Conservation (phyloP, 306 rosid species). For the Rosa lucieae region DNA sequence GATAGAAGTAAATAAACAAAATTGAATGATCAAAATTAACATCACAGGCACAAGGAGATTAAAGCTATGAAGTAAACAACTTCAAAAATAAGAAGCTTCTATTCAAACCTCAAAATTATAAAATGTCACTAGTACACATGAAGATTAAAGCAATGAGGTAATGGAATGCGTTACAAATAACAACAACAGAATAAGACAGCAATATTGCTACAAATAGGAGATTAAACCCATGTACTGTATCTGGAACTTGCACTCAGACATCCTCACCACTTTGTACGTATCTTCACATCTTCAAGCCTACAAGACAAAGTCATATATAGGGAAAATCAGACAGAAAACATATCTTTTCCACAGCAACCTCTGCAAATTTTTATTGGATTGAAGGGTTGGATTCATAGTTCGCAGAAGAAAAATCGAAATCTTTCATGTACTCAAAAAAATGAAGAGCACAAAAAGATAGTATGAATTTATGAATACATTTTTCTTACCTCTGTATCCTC, state of each 20-base stretch:
- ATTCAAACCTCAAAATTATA: background rate
- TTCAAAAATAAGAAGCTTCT: background rate
- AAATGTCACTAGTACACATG: background rate
- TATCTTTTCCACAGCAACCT: background rate
- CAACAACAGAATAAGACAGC: background rate
- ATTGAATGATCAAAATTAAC: background rate
- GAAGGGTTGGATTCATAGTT: background rate
- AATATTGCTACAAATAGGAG: background rate
- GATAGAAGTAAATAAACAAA: background rate
- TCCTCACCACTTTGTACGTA: background rate
- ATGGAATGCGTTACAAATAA: background rate
- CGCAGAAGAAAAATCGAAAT: background rate
- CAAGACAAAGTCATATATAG: background rate
- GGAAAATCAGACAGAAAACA: background rate
- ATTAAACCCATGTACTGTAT: background rate
- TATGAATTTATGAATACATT: background rate
- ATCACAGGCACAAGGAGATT: background rate
- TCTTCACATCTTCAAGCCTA: slow-evolving; percentile 15
- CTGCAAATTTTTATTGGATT: background rate
- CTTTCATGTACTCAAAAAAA: background rate
- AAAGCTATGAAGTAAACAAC: background rate
- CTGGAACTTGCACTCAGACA: background rate
- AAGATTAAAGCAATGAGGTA: background rate
- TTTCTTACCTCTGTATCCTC: slow-evolving; percentile 12
- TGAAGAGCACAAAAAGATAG: background rate